Evolutionary conservation across 208 protist genomes (phyloP).

Genomic region (Blechomonas ayalai): DNA sequence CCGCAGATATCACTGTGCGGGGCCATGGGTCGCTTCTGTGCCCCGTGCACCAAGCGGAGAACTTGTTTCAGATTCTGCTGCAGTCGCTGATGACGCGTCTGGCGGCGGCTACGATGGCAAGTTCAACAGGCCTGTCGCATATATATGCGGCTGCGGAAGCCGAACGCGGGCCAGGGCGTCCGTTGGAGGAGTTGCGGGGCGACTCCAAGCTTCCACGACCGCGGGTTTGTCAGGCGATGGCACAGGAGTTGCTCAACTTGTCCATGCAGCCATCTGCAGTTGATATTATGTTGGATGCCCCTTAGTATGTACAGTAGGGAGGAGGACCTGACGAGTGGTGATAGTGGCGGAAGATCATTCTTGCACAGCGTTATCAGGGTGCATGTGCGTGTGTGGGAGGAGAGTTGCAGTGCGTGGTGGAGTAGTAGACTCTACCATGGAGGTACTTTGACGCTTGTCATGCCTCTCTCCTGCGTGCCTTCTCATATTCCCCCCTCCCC

Average conservation of each 20-base stretch:
- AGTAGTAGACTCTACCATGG: too few relatives aligned
- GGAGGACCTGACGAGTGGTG: neutral
- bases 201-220: too few relatives aligned
- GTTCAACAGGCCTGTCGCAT: slow-evolving; percentile 20
- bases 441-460: neutral
- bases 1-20: slow-evolving; percentile 56
- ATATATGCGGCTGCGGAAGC: too few relatives aligned
- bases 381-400: neutral
- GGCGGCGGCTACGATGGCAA: slow-evolving; percentile 40
- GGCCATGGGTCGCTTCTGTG: slow-evolving; percentile 62
- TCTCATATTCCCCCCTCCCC: too few relatives aligned
- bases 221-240: slow-evolving; percentile 22
- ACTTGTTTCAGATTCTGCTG: slow-evolving; percentile 51
- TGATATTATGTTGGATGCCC: slow-evolving; percentile 71
- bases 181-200: too few relatives aligned
- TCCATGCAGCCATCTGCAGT: slow-evolving; percentile 65
- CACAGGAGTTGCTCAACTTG: slow-evolving; percentile 65
- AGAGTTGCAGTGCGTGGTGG: neutral
- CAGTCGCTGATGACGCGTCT: slow-evolving; percentile 60
- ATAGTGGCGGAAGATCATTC: neutral
- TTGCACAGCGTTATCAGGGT: neutral
- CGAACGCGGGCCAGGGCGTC: too few relatives aligned
- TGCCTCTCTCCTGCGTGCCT: slow-evolving; percentile 9
- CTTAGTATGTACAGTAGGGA: too few relatives aligned
- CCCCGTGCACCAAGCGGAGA: slow-evolving; percentile 14